Conservation (phyloP, 352 stramenopile species). For the Globisporangium abappressorium region DNA sequence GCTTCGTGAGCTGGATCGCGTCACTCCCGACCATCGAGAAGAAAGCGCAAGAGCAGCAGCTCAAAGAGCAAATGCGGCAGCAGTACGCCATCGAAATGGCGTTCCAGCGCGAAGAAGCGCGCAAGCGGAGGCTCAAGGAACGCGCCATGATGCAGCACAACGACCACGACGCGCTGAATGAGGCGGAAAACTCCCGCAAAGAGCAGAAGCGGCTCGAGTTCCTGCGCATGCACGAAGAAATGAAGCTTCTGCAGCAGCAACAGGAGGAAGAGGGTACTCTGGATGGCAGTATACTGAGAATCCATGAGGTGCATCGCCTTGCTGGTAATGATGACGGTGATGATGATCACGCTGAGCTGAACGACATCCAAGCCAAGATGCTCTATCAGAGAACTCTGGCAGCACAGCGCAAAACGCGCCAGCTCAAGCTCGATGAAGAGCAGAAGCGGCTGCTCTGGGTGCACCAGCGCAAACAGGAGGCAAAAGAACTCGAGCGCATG, state of each 20-base stretch:
- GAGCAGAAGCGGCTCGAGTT: constrained; percentile 23
- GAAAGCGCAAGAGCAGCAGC: constrained; percentile 29
- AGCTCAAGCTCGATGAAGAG: constrained; percentile 19
- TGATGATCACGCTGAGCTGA: background rate
- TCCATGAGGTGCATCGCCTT: background rate
- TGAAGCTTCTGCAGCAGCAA: constrained; percentile 21
- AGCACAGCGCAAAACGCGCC: constrained; percentile 21
- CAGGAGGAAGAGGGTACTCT: background rate
- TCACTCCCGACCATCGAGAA: constrained; percentile 58
- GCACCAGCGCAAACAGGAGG: constrained; percentile 26
- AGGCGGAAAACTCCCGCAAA: constrained; percentile 18
- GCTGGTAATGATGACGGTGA: background rate
- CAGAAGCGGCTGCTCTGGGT: constrained; percentile 26
- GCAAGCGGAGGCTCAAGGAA: constrained; percentile 40
- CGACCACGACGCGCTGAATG: constrained; percentile 33
- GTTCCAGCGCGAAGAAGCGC: constrained; percentile 37
- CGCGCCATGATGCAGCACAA: constrained; percentile 35
- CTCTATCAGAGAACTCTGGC: constrained; percentile 3
- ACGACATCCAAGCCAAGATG: constrained; percentile 11
- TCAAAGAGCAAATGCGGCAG: constrained; percentile 36
- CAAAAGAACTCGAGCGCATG: constrained; percentile 40
- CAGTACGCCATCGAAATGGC: constrained; percentile 42
- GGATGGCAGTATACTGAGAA: background rate
- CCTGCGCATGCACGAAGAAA: constrained; percentile 29
- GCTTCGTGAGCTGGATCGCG: constrained; percentile 48